Conservation (phyloP, 2,329 filamentous ascomycete species). For the Lomentospora prolificans region DNA sequence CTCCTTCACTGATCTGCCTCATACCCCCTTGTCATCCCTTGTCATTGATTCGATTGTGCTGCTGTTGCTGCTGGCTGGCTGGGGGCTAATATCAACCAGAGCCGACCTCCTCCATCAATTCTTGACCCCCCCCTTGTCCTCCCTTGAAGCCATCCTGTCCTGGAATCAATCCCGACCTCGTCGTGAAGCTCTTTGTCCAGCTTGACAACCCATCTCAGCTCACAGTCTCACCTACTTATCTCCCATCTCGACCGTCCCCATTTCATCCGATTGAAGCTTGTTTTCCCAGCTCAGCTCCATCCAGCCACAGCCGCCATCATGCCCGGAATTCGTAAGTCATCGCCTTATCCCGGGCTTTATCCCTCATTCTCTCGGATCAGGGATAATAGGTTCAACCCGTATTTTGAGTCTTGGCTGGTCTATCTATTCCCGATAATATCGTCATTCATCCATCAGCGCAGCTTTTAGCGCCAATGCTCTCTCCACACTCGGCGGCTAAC, state of each 20-base stretch:
- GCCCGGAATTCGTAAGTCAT: conserved; percentile 42
- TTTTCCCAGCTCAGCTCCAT: neutral
- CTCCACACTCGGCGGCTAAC: too few species aligned
- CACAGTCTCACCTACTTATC: neutral
- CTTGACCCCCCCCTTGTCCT: neutral
- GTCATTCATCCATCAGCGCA: too few species aligned
- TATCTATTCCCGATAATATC: too few species aligned
- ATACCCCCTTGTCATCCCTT: too few species aligned
- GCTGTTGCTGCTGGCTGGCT: too few species aligned
- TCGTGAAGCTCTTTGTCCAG: neutral
- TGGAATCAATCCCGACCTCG: too few species aligned
- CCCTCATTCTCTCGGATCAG: too few species aligned
- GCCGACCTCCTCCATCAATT: neutral
- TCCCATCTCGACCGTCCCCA: neutral
- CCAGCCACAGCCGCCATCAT: conserved; percentile 25
- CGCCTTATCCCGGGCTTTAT: conserved; percentile 4
- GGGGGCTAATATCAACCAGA: neutral
- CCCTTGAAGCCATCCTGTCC: neutral
- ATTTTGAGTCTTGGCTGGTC: too few species aligned
- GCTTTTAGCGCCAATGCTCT: too few species aligned
- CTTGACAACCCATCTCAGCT: neutral
- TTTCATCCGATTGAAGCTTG: neutral
- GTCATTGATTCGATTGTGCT: too few species aligned
- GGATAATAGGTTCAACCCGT: too few species aligned
- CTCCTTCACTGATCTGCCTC: too few species aligned